phyloP scores from a whole-genome alignment of 306 rosid species.

The Quercus gilva region DNA sequence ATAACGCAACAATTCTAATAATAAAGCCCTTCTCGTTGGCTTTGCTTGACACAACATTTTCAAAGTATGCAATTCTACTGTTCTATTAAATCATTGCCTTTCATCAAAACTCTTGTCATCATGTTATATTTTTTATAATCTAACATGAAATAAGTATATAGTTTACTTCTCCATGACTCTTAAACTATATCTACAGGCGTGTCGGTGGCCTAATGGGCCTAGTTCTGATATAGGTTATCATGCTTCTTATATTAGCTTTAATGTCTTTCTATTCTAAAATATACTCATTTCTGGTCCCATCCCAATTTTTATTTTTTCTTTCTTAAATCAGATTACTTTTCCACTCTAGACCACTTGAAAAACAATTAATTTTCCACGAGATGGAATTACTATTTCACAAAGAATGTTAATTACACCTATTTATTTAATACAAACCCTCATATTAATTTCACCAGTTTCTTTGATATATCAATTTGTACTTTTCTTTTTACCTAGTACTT shows the following conservation, averaged over 20 bases:
- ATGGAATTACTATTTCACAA: neutral
- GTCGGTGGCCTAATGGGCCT: constrained; percentile 62
- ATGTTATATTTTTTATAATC: constrained; percentile 2
- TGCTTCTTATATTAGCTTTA: constrained; percentile 30
- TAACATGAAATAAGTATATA: constrained; percentile 20
- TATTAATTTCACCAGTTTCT: neutral
- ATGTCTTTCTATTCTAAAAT: constrained; percentile 38
- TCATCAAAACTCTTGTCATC: constrained; percentile 4
- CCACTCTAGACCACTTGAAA: constrained; percentile 13
- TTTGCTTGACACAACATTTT: constrained; percentile 10
- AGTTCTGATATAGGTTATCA: constrained; percentile 44
- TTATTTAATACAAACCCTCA: neutral
- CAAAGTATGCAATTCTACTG: constrained; percentile 59
- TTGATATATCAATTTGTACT: neutral
- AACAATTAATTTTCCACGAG: constrained; percentile 7
- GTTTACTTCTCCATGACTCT: constrained; percentile 35
- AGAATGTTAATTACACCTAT: neutral
- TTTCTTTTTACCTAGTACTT: neutral
- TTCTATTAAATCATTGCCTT: constrained; percentile 46
- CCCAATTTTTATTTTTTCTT: neutral
- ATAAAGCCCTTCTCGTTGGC: neutral
- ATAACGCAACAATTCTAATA: neutral
- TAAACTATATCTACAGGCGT: constrained; percentile 16
- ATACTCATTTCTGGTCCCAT: constrained; percentile 41
- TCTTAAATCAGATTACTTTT: constrained; percentile 16